Base-by-base conservation (phyloP, 805 yeast species). In the Isabelozyma rhagii region DNA sequence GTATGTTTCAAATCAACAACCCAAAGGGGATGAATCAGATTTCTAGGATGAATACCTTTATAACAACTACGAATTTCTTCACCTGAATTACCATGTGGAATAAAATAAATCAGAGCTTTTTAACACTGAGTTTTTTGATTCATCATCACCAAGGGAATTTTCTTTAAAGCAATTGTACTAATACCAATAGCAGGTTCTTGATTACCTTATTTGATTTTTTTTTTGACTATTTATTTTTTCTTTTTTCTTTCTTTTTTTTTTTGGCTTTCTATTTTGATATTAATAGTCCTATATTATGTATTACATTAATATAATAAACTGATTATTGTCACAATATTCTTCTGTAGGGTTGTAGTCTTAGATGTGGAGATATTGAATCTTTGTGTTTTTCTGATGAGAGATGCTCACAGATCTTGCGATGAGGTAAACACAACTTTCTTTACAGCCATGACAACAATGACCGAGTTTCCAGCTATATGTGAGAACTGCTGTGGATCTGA, bases 401-500 rank as follows among this genome's bases (percentile, higher is more conserved):
- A 29, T 29, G 36, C 36, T 31, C 36, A 21, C 36, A 31, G 10
- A 31, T 31, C 10, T 10, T 31, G 36, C 10, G 36, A 31, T 31
- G 36, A 31, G 36, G 5, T 31, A 31, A 31, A 31, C 8, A 5
- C 36, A 9, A 31, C 36, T 31, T 14, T n/a, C 42, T 18, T 15
- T n/a, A 29, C 13, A 45, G 8, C 31, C 7, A 8, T 13, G 25
- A 3, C 29, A 8, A 39, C 43, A n/a, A 46, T 40, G 44, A 2
- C 34, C 9, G 65, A 65, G 18, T 67, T 77, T 40, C 91, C 92
- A 0, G 83, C 87, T 0, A 77, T 91, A 1, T 91, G 97, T 64
- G 83, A 82, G 38, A 57, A 62, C 5, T 91, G 97, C 63, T 69
- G 89, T 25, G 97, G 97, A 0, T 59, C 76, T 0, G 79, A 82